Base-by-base conservation (phyloP, 441 rosid genomes). In the Erodium trifolium region DNA sequence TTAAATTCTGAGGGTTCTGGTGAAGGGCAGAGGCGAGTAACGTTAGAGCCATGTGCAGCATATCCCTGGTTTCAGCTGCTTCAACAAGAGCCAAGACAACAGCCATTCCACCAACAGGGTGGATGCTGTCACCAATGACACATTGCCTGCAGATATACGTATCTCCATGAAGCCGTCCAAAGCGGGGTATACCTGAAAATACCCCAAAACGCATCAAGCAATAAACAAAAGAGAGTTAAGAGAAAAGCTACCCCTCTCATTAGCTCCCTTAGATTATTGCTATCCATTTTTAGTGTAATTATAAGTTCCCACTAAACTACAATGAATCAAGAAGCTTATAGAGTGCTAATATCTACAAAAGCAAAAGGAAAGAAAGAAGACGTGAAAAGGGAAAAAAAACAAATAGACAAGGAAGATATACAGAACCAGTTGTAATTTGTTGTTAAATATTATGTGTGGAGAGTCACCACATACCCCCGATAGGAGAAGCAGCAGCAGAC, bases 401-500 rank as follows among this genome's bases (percentile, higher is more conserved):
- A 47, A 37, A 6, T 37, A 37, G 53, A 47, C 53, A 12, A n/a
- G 14, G 53, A 53, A 53, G 16, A 53, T 14, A 51, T 51, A 53
- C 18, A 53, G 2, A n/a, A 14, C 3, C 6, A 53, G 60, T 53
- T n/a, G 19, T 53, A 53, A 14, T 13, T 51, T n/a, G 3, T 53
- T 14, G 47, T 10, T 69, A 29, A 47, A 49, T 63, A 27, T 27
- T 18, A 18, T 13, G 11, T 64, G 31, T 29, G n/a, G 51, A 49
- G 45, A 67, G 66, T 60, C 10, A 60, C 43, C 53, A 78, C 83
- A 75, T 78, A 91, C 99, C 99, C 66, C 99, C 98, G 39, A 96
- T 93, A 71, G 98, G 98, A 83, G 99, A 96, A 81, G 99, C 96
- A 73, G 98, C 98, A 35, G 98, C 99, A 13, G 98, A 93, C 89